Base-by-base conservation (phyloP, 345 rosid genomes). In the Adansonia digitata region DNA sequence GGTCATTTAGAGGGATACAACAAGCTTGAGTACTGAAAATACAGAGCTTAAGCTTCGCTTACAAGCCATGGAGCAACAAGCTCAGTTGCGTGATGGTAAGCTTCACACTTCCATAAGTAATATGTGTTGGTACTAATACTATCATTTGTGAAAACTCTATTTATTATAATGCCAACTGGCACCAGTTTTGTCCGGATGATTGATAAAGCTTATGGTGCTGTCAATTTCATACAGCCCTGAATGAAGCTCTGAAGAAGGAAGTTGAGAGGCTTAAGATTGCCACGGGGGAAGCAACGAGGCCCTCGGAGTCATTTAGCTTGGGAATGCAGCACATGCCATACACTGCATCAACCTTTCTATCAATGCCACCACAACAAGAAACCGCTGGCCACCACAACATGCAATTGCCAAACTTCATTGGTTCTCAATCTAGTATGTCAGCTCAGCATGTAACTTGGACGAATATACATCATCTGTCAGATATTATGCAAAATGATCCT, bases 41-140 rank as follows among this genome's bases (percentile, higher is more conserved):
- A 82, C 90, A 73, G 94, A 94, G 83, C 86, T 94, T 42, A 90
- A 92, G 67, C 77, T 90, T 68, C 87, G 89, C 18, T 79, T 94
- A 78, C 96, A 92, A 69, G 84, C 91, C 22, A 88, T 88, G 91
- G 97, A 94, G 83, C 98, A 92, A 74, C 92, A 92, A 80, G 92
- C 89, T 80, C 93, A 88, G 79, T 78, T 92, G 79, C 90, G 89
- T 63, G 97, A 92, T 83, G 98, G 97, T 92, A 79, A 89, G 82
- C 6, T 2, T 18, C 51, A 31, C 34, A n/a, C n/a, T n/a, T 40
- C 45, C 45, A 40, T 2, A 40, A 40, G 6, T 40, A 40, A n/a
- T 40, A 40, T 40, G 45, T 40, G 6, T 40, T 40, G 45, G 45
- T 40, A 5, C 10, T 40, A 5, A 40, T 2, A 40, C 45, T 1